Evolutionary conservation across 78 protist species (phyloP).

Genomic region (Blattamonas nauphoetae): DNA sequence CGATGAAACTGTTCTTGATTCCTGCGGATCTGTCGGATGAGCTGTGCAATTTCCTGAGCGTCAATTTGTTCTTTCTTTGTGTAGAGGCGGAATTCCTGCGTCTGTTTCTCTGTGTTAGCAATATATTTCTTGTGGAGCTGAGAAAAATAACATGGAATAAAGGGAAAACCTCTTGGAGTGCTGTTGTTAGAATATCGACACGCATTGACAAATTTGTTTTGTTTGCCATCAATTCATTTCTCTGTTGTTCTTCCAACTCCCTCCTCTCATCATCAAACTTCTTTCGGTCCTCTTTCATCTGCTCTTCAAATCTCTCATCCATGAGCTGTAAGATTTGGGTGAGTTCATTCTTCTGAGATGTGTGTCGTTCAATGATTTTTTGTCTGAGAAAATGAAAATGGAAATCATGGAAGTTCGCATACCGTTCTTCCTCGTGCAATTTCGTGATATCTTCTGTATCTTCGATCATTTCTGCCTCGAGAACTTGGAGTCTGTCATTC

Average conservation of each 20-base stretch:
- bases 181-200: not conserved
- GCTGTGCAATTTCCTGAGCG: not conserved
- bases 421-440: slow-evolving; percentile 34
- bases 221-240: not conserved
- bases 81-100: slow-evolving; percentile 8
- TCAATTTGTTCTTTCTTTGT: not conserved
- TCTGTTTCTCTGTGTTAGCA: slow-evolving; percentile 21
- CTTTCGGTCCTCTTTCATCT: slow-evolving; percentile 20
- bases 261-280: not conserved
- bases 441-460: slow-evolving; percentile 13
- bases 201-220: not conserved
- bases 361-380: slow-evolving; percentile 12
- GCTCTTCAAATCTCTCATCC: slow-evolving; percentile 26
- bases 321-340: slow-evolving; percentile 23
- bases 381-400: not conserved
- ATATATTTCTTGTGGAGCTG: slow-evolving; percentile 27
- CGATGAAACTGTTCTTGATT: not conserved
- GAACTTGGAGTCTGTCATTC: not conserved
- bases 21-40: not conserved
- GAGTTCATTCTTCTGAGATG: slow-evolving; percentile 26
- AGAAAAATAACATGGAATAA: not conserved
- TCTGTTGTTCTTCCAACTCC: not conserved
- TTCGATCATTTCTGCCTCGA: slow-evolving; percentile 34
- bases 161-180: not conserved
- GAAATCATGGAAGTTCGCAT: not conserved